Evolutionary conservation across 2,329 filamentous ascomycete genomes (phyloP).

Genomic region (Paecilomyces niveus): DNA sequence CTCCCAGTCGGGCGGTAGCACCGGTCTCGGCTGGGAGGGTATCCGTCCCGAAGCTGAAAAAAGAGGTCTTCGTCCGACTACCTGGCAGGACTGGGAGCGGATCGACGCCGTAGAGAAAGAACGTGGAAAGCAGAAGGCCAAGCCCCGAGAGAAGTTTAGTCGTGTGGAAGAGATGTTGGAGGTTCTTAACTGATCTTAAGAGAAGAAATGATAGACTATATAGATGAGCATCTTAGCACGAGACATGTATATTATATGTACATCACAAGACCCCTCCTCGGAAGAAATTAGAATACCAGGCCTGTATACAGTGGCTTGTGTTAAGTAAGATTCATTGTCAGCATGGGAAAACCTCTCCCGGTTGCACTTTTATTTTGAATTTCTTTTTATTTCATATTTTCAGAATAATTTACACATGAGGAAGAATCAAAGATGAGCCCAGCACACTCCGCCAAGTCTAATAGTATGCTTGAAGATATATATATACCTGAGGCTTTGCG

Average conservation of each 20-base stretch:
- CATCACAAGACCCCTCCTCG: background rate
- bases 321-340: too few species aligned
- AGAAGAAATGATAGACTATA: background rate
- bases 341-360: too few species aligned
- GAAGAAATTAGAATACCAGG: background rate
- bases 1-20: conserved; percentile 27
- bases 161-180: conserved; percentile 53
- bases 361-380: too few species aligned
- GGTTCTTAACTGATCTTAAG: conserved; percentile 13
- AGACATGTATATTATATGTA: background rate
- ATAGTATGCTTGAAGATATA: too few species aligned
- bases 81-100: conserved; percentile 77
- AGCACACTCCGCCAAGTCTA: too few species aligned
- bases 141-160: conserved; percentile 65
- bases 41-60: conserved; percentile 55
- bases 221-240: background rate
- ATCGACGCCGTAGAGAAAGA: conserved; percentile 75
- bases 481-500: too few species aligned
- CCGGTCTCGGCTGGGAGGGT: conserved; percentile 66
- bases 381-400: too few species aligned
- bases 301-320: background rate
- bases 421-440: too few species aligned
- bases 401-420: too few species aligned
- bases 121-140: conserved; percentile 60
- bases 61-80: conserved; percentile 56